Percentiles rank a stretch among this genome's conserved stretches.
Conservation (phyloP, 148 eudicot species). For the Camellia lanceoleosa region DNA sequence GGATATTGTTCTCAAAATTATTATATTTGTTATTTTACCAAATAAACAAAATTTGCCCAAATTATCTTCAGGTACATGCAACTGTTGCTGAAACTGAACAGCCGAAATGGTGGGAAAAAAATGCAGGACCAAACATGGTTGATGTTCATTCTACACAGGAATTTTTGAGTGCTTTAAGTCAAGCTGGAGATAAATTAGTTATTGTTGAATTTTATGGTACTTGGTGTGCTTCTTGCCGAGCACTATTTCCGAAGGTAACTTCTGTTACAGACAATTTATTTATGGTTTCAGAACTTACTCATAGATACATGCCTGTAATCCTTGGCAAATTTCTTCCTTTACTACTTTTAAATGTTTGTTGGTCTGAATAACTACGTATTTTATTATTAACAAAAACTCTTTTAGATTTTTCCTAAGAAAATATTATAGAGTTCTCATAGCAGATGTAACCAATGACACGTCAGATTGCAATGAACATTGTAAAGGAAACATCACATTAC, state of each 20-base stretch:
- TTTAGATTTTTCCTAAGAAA: neutral
- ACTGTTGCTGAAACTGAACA: constrained; percentile 77
- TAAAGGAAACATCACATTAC: too few species aligned
- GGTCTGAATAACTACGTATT: neutral
- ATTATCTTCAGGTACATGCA: constrained; percentile 55
- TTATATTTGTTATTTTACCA: neutral
- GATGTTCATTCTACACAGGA: constrained; percentile 91
- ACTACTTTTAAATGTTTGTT: too few species aligned
- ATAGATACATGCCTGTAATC: too few species aligned
- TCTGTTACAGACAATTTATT: constrained; percentile 5
- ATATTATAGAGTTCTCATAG: too few species aligned
- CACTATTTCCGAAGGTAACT: constrained; percentile 87
- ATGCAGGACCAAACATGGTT: constrained; percentile 92
- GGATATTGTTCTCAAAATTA: neutral
- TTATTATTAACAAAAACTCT: too few species aligned
- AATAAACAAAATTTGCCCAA: neutral
- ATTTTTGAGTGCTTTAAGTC: constrained; percentile 65
- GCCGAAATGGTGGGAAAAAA: constrained; percentile 98
- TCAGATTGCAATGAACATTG: too few species aligned
- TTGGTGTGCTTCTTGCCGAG: constrained; percentile 99
- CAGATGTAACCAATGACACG: too few species aligned
- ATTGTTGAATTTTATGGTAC: constrained; percentile 93
- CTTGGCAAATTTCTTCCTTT: too few species aligned
- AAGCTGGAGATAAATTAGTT: constrained; percentile 82
- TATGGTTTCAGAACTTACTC: neutral